Percentiles rank a stretch among this genome's conserved stretches.
Conservation (phyloP, 2,329 filamentous ascomycete species). For the Cladorrhinum sp. region DNA sequence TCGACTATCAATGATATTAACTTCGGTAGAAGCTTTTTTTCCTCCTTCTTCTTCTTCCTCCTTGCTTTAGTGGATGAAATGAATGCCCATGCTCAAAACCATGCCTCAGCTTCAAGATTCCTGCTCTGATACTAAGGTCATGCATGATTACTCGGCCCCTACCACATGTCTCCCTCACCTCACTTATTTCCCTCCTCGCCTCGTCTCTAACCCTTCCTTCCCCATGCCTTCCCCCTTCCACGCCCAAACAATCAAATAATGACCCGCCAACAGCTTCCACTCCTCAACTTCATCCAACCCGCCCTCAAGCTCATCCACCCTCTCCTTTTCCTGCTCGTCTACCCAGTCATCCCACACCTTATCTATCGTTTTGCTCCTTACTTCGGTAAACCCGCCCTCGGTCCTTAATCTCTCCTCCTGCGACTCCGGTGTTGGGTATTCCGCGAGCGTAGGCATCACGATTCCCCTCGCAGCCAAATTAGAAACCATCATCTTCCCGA, state of each 20-base stretch:
- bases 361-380: constrained; percentile 21
- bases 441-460: constrained; percentile 74
- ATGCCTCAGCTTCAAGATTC: too few species aligned
- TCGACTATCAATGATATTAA: not conserved
- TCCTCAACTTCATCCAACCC: constrained; percentile 92
- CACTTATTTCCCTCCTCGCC: too few species aligned
- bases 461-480: constrained; percentile 84
- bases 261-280: constrained; percentile 79
- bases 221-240: constrained; percentile 67
- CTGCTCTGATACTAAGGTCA: too few species aligned
- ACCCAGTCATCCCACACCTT: constrained; percentile 78
- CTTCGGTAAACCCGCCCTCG: constrained; percentile 58
- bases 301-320: constrained; percentile 77
- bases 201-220: constrained; percentile 33
- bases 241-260: constrained; percentile 90
- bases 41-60: too few species aligned
- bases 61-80: too few species aligned
- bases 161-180: too few species aligned
- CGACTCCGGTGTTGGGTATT: constrained; percentile 64
- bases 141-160: too few species aligned
- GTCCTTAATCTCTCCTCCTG: constrained; percentile 63
- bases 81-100: too few species aligned
- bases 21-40: too few species aligned
- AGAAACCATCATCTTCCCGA: constrained; percentile 86
- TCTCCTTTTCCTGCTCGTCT: constrained; percentile 64